Percentiles rank a stretch among this genome's conserved stretches.
Evolutionary conservation across 2,329 filamentous ascomycete species (phyloP).

Genomic region (Aspergillus pseudoviridinutans): DNA sequence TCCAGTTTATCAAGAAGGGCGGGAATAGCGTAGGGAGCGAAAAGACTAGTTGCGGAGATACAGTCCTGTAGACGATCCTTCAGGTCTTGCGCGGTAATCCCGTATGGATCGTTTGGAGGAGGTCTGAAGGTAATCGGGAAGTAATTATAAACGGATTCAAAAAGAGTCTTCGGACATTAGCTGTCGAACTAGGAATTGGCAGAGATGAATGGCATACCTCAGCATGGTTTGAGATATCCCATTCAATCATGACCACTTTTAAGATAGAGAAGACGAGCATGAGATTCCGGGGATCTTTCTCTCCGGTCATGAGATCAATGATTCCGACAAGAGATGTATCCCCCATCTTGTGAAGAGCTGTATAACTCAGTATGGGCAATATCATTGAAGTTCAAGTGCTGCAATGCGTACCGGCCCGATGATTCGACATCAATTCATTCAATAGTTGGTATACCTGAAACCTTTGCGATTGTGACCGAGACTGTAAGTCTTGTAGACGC

Average conservation of each 20-base stretch:
- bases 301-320: constrained; percentile 62
- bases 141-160: constrained; percentile 68
- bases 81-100: constrained; percentile 65
- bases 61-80: constrained; percentile 62
- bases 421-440: constrained; percentile 59
- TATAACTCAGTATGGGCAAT: constrained; percentile 11
- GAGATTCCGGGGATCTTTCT: constrained; percentile 66
- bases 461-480: constrained; percentile 60
- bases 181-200: neutral
- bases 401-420: constrained; percentile 48
- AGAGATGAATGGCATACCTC: constrained; percentile 42
- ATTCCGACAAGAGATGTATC: constrained; percentile 59
- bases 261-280: constrained; percentile 68
- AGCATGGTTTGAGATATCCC: constrained; percentile 58
- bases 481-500: constrained; percentile 55
- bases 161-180: constrained; percentile 45
- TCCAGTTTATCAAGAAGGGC: constrained; percentile 65
- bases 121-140: constrained; percentile 69
- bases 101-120: constrained; percentile 65
- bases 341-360: constrained; percentile 54
- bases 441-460: constrained; percentile 61
- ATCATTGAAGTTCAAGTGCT: neutral
- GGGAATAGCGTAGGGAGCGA: constrained; percentile 66
- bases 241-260: constrained; percentile 64
- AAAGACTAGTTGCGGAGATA: constrained; percentile 58